Evolutionary conservation across 208 protist genomes (phyloP).

Genomic region (Acanthamoeba comandoni): DNA sequence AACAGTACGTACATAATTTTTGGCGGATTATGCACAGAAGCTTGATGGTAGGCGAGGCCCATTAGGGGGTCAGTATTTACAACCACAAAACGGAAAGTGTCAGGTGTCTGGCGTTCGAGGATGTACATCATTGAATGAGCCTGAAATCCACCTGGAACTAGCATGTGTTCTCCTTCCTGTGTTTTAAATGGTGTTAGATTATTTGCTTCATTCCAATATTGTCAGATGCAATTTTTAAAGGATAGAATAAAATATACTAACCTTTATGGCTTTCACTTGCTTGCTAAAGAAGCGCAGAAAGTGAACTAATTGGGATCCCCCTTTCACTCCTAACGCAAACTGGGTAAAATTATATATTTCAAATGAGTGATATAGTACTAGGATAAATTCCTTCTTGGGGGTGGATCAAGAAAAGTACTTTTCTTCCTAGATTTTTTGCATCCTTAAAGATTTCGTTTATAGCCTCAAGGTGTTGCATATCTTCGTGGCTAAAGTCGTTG

Average conservation of each 20-base stretch:
- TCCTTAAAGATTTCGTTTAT: constrained; percentile 75
- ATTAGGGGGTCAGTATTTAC: constrained; percentile 65
- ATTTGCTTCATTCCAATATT: too few relatives aligned
- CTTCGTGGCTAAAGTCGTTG: constrained; percentile 61
- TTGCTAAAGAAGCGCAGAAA: constrained; percentile 69
- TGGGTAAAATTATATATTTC: not conserved
- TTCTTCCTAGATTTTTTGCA: constrained; percentile 34
- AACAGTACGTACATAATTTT: constrained; percentile 67
- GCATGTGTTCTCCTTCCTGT: constrained; percentile 68
- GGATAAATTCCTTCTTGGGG: not conserved
- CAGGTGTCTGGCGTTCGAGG: constrained; percentile 30
- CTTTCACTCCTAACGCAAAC: constrained; percentile 68
- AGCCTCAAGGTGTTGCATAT: constrained; percentile 70
- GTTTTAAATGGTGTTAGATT: not conserved
- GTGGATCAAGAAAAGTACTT: not conserved
- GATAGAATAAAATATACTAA: not conserved
- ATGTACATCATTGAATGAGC: constrained; percentile 76
- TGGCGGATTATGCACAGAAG: constrained; percentile 65
- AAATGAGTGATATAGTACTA: not conserved
- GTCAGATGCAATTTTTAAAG: not conserved
- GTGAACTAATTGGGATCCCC: constrained; percentile 62
- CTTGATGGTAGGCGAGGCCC: constrained; percentile 51
- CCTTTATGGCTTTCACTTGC: constrained; percentile 69
- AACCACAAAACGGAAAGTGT: constrained; percentile 71
- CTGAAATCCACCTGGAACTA: constrained; percentile 57